Conservation (phyloP, 225 moss, liverwort and hornwort species). For the Takakia lepidozioides region DNA sequence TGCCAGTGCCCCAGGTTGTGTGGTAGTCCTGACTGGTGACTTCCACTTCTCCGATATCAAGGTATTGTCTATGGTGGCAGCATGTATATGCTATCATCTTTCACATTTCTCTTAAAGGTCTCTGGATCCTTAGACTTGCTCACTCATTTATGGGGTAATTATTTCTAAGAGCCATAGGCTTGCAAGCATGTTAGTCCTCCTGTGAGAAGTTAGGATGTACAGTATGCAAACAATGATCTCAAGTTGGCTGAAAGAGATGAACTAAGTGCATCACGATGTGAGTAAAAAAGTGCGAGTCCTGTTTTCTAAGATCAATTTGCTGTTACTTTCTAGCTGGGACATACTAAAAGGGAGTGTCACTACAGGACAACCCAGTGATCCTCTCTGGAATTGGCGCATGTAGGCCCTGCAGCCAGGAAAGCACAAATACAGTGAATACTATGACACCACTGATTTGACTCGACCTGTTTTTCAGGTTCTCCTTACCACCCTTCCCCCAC, state of each 20-base stretch:
- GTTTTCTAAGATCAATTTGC: no score
- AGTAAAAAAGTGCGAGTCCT: no score
- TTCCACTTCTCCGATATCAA: constrained; percentile 95
- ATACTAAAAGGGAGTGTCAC: no score
- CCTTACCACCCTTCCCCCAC: neutral
- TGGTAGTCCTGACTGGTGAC: constrained; percentile 83
- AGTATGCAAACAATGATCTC: no score
- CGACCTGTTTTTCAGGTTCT: constrained; percentile 69
- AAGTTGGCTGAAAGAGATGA: no score
- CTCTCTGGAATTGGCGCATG: no score
- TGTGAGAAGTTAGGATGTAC: no score
- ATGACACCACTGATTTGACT: constrained; percentile 46
- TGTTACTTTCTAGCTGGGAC: no score
- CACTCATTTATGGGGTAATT: neutral
- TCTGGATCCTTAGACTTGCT: neutral
- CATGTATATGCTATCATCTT: neutral
- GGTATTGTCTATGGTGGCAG: constrained; percentile 18
- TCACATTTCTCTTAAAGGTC: neutral
- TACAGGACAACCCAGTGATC: no score
- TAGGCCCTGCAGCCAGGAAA: constrained; percentile 77
- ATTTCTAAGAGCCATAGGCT: neutral
- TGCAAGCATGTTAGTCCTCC: neutral
- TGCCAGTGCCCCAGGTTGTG: constrained; percentile 74
- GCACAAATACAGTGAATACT: constrained; percentile 55
- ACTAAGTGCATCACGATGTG: no score